Percentiles rank a stretch among this genome's conserved stretches.
Conservation (phyloP, 345 rosid genomes). For the Erucastrum elatum region DNA sequence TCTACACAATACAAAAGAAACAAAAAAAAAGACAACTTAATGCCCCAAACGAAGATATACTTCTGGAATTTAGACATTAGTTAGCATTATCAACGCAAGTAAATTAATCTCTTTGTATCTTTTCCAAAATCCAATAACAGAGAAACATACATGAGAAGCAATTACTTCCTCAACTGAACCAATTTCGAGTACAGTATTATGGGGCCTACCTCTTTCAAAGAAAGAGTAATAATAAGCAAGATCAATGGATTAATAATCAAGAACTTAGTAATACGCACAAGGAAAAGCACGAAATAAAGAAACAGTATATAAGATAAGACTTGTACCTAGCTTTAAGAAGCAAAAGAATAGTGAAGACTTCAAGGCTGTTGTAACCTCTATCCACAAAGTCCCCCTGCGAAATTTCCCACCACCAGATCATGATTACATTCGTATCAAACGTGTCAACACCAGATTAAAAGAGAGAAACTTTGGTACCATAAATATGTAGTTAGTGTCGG, state of each 20-base stretch:
- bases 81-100: neutral
- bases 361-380: conserved; percentile 95
- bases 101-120: neutral
- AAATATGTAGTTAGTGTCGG: conserved; percentile 96
- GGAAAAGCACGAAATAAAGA: neutral
- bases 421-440: neutral
- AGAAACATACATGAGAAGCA: neutral
- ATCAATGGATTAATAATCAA: neutral
- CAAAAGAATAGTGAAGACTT: conserved; percentile 89
- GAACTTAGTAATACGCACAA: neutral
- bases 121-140: neutral
- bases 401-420: conserved; percentile 6
- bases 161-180: neutral
- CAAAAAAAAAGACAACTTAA: neutral
- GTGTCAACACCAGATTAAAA: neutral
- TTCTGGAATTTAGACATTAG: conserved; percentile 2
- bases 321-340: conserved; percentile 89
- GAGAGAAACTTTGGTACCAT: conserved; percentile 52
- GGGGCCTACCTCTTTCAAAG: neutral
- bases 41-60: neutral
- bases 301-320: neutral
- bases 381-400: conserved; percentile 90
- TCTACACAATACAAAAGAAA: conserved; percentile 47
- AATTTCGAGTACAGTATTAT: neutral
- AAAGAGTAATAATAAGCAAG: neutral